Conservation (phyloP, 2,329 filamentous ascomycete genomes). For the Fusarium xyrophilum region DNA sequence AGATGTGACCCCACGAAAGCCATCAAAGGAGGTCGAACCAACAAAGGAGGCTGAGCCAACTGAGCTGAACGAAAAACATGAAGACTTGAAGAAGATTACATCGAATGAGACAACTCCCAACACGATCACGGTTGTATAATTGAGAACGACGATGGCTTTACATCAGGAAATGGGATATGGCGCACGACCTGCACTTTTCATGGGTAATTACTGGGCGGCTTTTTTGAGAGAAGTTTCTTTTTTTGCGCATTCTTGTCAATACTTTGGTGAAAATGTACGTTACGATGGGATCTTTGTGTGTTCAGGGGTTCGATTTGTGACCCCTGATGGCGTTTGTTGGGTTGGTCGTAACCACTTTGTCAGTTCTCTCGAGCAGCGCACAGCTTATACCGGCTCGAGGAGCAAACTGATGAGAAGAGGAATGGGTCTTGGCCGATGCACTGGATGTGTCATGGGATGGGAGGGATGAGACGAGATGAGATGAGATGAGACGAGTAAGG, state of each 20-base stretch:
- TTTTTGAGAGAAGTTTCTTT: constrained; percentile 31
- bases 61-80: constrained; percentile 37
- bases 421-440: constrained; percentile 30
- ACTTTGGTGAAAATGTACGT: constrained; percentile 39
- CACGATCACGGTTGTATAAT: constrained; percentile 41
- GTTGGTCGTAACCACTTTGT: constrained; percentile 30
- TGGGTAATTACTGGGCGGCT: constrained; percentile 29
- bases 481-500: constrained; percentile 11
- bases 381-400: constrained; percentile 32
- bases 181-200: constrained; percentile 32
- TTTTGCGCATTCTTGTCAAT: constrained; percentile 39
- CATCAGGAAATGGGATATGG: constrained; percentile 34
- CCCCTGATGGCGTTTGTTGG: constrained; percentile 35
- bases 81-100: constrained; percentile 33
- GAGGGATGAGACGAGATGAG: background rate
- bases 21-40: constrained; percentile 34
- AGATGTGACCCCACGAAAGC: constrained; percentile 45
- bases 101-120: constrained; percentile 38
- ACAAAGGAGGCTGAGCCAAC: constrained; percentile 32
- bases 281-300: constrained; percentile 33
- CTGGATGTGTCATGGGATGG: constrained; percentile 27
- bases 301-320: constrained; percentile 2
- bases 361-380: constrained; percentile 34
- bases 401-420: constrained; percentile 22
- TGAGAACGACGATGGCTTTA: constrained; percentile 32